phyloP scores from a whole-genome alignment of 2,329 filamentous ascomycete species.

The Hymenoscyphus scutula region DNA sequence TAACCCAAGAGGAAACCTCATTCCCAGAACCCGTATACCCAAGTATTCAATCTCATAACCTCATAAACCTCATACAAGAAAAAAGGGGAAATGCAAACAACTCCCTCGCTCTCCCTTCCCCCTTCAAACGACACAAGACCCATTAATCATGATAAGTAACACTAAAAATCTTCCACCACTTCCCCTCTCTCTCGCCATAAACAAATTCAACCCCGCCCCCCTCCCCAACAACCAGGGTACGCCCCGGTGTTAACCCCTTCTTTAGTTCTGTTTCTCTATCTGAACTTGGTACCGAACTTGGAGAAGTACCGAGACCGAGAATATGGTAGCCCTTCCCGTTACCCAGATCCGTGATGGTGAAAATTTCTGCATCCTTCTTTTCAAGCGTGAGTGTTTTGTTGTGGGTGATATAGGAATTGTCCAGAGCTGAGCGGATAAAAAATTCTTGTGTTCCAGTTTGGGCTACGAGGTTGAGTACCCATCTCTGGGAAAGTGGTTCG shows the following conservation, averaged over 20 bases:
- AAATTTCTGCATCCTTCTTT: constrained; percentile 11
- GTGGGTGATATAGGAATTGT: constrained; percentile 37
- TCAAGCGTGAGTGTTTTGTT: not conserved
- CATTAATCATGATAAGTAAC: constrained; percentile 1
- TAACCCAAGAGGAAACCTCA: too few species aligned
- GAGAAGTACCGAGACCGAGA: not conserved
- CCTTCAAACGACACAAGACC: not conserved
- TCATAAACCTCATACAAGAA: too few species aligned
- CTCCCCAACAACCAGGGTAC: not conserved
- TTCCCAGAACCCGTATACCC: too few species aligned
- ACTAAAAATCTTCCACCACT: constrained; percentile 6
- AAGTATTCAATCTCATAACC: too few species aligned
- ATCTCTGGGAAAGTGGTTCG: constrained; percentile 44
- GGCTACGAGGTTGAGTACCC: constrained; percentile 45
- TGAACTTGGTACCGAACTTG: not conserved
- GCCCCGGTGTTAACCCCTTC: not conserved
- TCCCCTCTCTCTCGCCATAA: not conserved
- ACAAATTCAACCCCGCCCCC: not conserved
- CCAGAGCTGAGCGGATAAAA: constrained; percentile 40
- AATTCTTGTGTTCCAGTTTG: constrained; percentile 34
- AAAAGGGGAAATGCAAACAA: too few species aligned
- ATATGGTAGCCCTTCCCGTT: constrained; percentile 16
- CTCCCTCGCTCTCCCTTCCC: not conserved
- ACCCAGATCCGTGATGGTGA: constrained; percentile 15
- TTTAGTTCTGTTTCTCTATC: not conserved